A percentile compares a stretch with the other conserved stretches of the same genome.
Evolutionary conservation across 768 basidiomycete genomes (phyloP).

Genomic region (Amylocystis lapponica): DNA sequence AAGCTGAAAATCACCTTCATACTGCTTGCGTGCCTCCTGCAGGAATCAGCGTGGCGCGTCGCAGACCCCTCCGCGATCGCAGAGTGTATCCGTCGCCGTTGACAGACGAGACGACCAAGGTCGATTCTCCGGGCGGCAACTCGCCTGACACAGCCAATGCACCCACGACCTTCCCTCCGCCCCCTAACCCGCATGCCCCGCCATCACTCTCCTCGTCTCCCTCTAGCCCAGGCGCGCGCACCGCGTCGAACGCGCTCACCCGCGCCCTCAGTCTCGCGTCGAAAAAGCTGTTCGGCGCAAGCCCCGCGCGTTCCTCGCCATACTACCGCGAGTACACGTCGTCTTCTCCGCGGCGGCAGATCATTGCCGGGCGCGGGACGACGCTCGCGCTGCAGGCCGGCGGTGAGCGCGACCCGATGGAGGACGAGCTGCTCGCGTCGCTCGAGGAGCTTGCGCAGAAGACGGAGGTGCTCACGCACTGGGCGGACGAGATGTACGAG

Average conservation of each 20-base stretch:
- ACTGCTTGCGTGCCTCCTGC: slow-evolving; percentile 2
- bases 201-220: slow-evolving; percentile 67
- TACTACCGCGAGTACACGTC: slow-evolving; percentile 37
- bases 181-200: slow-evolving; percentile 42
- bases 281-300: slow-evolving; percentile 71
- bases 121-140: slow-evolving; percentile 29
- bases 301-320: slow-evolving; percentile 32
- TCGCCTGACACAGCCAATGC: slow-evolving; percentile 20
- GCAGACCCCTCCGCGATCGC: slow-evolving; percentile 54
- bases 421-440: slow-evolving; percentile 73
- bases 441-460: slow-evolving; percentile 95
- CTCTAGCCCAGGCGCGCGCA: slow-evolving; percentile 51
- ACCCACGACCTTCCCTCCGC: slow-evolving; percentile 65
- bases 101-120: slow-evolving; percentile 36
- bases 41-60: slow-evolving; percentile 63
- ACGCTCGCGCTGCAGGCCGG: slow-evolving; percentile 28
- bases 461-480: slow-evolving; percentile 87
- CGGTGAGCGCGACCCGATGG: slow-evolving; percentile 57
- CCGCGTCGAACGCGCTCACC: slow-evolving; percentile 68
- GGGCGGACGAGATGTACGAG: slow-evolving; percentile 94
- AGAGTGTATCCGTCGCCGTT: slow-evolving; percentile 38
- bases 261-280: slow-evolving; percentile 77
- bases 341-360: slow-evolving; percentile 52
- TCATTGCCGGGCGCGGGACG: slow-evolving; percentile 31
- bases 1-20: too few relatives aligned